Conservation (phyloP, 1,284 basidiomycete genomes). For the Cutaneotrichosporon sp. region DNA sequence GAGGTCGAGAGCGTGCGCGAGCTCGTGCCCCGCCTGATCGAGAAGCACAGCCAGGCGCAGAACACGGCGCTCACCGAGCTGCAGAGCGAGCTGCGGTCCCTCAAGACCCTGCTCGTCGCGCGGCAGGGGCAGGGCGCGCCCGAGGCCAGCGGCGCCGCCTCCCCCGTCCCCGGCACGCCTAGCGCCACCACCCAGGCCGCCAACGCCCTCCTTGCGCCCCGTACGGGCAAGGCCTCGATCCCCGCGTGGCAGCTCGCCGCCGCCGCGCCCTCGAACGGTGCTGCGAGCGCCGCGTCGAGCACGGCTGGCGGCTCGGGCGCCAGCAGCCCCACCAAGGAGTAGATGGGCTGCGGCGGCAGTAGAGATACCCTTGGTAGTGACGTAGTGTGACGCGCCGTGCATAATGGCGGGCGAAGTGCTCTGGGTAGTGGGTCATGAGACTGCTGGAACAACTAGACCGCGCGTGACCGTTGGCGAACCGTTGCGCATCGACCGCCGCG, state of each 20-base stretch:
- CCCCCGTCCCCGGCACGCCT: conserved; percentile 5
- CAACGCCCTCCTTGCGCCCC: conserved; percentile 43
- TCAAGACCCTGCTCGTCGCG: conserved; percentile 88
- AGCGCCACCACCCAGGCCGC: conserved; percentile 36
- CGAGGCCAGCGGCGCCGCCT: conserved; percentile 7
- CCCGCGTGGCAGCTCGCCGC: conserved; percentile 79
- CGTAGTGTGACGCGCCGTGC: no score
- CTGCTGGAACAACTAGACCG: no score
- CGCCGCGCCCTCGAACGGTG: conserved; percentile 42
- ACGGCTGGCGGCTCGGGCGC: conserved; percentile 18
- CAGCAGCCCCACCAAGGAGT: conserved; percentile 24
- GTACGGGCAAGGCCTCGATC: conserved; percentile 64
- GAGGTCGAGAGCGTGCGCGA: conserved; percentile 77
- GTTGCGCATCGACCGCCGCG: background rate
- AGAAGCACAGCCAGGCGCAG: conserved; percentile 85
- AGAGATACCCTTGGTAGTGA: background rate
- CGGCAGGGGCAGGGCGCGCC: conserved; percentile 57
- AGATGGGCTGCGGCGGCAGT: background rate
- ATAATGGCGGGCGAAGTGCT: no score
- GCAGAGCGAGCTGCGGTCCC: conserved; percentile 90
- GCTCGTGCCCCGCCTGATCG: conserved; percentile 93
- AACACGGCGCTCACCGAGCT: conserved; percentile 63
- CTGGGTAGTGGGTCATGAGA: background rate
- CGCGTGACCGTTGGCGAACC: no score
- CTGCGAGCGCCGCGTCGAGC: conserved; percentile 9